Evolutionary conservation across 1,284 basidiomycete genomes (phyloP), one percentile per base, ranked within the genome.

Genomic region (Takashimella koratensis): DNA sequence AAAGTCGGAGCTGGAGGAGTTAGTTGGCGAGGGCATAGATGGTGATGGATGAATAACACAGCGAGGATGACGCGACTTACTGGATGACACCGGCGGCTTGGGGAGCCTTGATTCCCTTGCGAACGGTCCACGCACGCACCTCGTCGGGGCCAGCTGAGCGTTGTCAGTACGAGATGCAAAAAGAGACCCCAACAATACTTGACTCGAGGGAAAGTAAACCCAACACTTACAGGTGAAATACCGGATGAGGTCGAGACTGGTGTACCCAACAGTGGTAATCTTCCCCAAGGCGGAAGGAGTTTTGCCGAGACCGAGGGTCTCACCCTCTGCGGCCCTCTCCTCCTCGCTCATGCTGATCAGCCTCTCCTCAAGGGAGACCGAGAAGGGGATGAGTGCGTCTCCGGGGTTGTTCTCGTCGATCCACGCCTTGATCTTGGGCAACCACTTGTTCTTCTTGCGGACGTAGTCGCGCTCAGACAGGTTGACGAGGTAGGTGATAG

Each of bases 361-460:
- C 39, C 94, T 86, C 76, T 99, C 93, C 75, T 99, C 96, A 48
- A 98, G 81, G 1, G 94, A 84, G 49, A 98, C 96, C 21, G 92
- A 96, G 81, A 98, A 98, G 11, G 96, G 96, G 66, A 99, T 97
- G 62, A 99, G 83, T 22, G 84, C 82, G 71, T 99, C 96, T 56
- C 96, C 96, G 1, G 94, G 86, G 79, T 98, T 98, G 81, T 98
- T 85, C 70, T 86, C 83, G 78, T 98, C 94, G 69, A 99, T 97
- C 95, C 96, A 99, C 23, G 80, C 88, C 77, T 98, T 97, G 82
- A 98, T 98, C 80, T 97, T 97, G 22, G 94, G 83, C 24, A 98
- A 79, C 93, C 95, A 98, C 81, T 98, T 98, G 82, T 98, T 98
- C 86, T 98, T 98, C 80, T 96, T 97, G 58, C 96, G 86, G 55